Conservation (phyloP, 768 basidiomycete species). For the Boletales sp. region DNA sequence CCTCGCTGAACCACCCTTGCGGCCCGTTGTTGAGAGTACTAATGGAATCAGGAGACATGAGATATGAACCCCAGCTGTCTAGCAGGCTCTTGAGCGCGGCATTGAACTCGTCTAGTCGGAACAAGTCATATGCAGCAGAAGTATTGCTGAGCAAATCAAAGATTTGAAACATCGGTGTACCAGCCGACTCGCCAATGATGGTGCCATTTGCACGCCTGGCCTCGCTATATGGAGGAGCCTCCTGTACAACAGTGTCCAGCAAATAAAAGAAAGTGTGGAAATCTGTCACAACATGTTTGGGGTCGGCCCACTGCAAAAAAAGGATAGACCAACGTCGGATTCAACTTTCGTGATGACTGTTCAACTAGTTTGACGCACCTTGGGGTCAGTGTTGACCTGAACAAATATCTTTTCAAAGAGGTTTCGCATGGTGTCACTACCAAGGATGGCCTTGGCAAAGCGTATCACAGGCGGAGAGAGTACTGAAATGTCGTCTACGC, state of each 20-base stretch:
- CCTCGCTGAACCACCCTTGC: background rate
- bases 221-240: conserved; percentile 1
- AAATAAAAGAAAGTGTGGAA: background rate
- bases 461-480: too few relatives aligned
- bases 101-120: background rate
- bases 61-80: background rate
- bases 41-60: background rate
- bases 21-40: background rate
- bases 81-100: background rate
- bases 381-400: conserved; percentile 3
- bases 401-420: background rate
- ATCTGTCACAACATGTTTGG: background rate
- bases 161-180: conserved; percentile 13
- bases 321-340: background rate
- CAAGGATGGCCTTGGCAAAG: background rate
- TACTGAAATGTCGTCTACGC: too few relatives aligned
- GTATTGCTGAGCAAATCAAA: conserved; percentile 24
- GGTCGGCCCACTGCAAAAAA: conserved; percentile 2
- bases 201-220: background rate
- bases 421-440: background rate
- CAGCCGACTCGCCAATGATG: conserved; percentile 16
- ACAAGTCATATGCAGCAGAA: conserved; percentile 11
- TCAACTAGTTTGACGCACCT: background rate
- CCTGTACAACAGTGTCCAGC: background rate
- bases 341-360: background rate